Percentiles rank a stretch among this genome's conserved stretches.
These are phyloP conservation scores for Aegilops tauschii DNA, from an alignment of 176 grass and related monocot species.

Conservation along the genomic window DNA sequence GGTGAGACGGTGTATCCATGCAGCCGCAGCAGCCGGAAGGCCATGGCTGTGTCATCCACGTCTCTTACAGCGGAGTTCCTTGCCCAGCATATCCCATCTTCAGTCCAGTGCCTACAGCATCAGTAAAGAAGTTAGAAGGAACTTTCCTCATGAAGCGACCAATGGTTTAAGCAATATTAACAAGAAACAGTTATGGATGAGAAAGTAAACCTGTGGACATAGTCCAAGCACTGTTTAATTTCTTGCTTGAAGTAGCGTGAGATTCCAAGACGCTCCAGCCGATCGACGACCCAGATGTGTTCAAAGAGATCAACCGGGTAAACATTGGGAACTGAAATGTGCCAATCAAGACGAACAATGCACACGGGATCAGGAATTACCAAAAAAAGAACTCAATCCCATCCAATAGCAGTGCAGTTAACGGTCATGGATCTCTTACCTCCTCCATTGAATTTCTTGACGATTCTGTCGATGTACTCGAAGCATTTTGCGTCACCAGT, in stretches of 20 bases:
- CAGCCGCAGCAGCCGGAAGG: slow-evolving; percentile 74
- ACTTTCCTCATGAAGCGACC: neutral
- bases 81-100: slow-evolving; percentile 93
- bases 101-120: slow-evolving; percentile 62
- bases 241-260: slow-evolving; percentile 63
- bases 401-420: neutral
- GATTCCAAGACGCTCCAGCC: slow-evolving; percentile 73
- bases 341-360: neutral
- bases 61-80: slow-evolving; percentile 70
- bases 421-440: slow-evolving; percentile 33
- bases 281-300: slow-evolving; percentile 67
- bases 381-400: neutral
- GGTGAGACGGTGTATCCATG: slow-evolving; percentile 81
- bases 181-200: neutral
- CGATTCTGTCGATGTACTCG: slow-evolving; percentile 45
- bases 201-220: slow-evolving; percentile 72
- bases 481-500: slow-evolving; percentile 73
- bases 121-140: neutral
- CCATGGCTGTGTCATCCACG: slow-evolving; percentile 89
- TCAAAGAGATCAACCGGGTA: slow-evolving; percentile 87
- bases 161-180: slow-evolving; percentile 50
- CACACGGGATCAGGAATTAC: neutral
- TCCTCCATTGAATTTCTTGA: slow-evolving; percentile 62
- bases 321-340: slow-evolving; percentile 66
- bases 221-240: slow-evolving; percentile 68